Conservation (phyloP, 2,329 filamentous ascomycete species). For the Cadophora sp. region DNA sequence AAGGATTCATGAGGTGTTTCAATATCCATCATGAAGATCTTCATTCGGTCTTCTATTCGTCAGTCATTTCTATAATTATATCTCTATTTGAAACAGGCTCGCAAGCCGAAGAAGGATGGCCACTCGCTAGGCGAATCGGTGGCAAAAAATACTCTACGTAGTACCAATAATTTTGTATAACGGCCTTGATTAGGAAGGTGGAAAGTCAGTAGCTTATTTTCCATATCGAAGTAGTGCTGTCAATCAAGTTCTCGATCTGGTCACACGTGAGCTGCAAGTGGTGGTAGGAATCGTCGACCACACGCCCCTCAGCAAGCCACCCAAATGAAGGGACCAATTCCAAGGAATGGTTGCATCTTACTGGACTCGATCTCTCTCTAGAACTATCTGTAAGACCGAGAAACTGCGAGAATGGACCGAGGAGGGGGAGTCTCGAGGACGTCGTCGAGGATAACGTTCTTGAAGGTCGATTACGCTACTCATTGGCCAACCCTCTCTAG, state of each 20-base stretch:
- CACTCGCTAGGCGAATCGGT: neutral
- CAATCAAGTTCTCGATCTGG: slow-evolving; percentile 5
- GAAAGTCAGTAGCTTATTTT: neutral
- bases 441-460: neutral
- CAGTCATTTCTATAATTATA: neutral
- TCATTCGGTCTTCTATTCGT: too few species aligned
- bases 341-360: slow-evolving; percentile 15
- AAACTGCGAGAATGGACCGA: slow-evolving; percentile 21
- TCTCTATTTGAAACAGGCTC: neutral
- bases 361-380: neutral
- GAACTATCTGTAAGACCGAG: slow-evolving; percentile 12
- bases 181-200: neutral
- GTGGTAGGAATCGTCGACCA: neutral
- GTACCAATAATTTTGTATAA: neutral
- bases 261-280: slow-evolving; percentile 2
- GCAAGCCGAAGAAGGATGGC: neutral
- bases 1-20: neutral
- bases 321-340: neutral
- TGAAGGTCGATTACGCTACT: neutral
- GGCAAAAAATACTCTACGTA: neutral
- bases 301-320: slow-evolving; percentile 17
- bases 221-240: neutral
- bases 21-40: neutral
- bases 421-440: slow-evolving; percentile 3
- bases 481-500: neutral